Percentiles rank a stretch among this genome's conserved stretches.
phyloP scores from a whole-genome alignment of 1,284 basidiomycete genomes.

The Polyporus tsugae region DNA sequence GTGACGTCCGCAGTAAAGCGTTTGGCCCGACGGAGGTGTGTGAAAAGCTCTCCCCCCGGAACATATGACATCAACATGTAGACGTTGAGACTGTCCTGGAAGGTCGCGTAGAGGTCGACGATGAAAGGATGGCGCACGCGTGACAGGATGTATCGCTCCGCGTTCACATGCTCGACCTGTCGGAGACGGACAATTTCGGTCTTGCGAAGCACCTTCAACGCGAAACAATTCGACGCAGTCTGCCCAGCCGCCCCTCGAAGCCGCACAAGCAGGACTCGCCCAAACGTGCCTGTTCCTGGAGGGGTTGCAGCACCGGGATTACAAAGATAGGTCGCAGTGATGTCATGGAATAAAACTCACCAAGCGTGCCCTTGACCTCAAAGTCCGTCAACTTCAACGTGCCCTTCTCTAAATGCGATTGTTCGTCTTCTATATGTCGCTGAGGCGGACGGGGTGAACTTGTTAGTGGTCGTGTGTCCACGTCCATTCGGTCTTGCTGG shows the following conservation, averaged over 20 bases:
- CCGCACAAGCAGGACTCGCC: conserved; percentile 87
- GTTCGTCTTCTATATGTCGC: conserved; percentile 74
- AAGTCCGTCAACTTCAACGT: conserved; percentile 76
- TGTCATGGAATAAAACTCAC: conserved; percentile 48
- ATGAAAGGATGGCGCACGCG: conserved; percentile 85
- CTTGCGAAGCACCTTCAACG: conserved; percentile 93
- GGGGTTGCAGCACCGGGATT: background rate
- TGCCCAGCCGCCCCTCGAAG: conserved; percentile 58
- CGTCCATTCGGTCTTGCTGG: conserved; percentile 38
- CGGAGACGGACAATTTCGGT: conserved; percentile 95
- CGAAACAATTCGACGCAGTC: conserved; percentile 77
- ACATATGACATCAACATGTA: conserved; percentile 99
- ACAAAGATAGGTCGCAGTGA: background rate
- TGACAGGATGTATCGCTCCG: conserved; percentile 95
- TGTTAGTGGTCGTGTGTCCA: conserved; percentile 31
- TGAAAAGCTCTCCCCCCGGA: conserved; percentile 97
- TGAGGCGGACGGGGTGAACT: conserved; percentile 51
- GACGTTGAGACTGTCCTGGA: conserved; percentile 94
- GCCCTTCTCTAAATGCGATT: conserved; percentile 66
- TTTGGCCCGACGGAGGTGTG: conserved; percentile 89
- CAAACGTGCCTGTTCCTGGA: conserved; percentile 93
- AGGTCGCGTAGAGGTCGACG: conserved; percentile 93
- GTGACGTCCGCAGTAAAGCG: conserved; percentile 98
- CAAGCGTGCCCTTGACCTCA: conserved; percentile 80
- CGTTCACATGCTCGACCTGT: conserved; percentile 98